Conservation (phyloP, 352 stramenopile species). For the Globisporangium canariense region DNA sequence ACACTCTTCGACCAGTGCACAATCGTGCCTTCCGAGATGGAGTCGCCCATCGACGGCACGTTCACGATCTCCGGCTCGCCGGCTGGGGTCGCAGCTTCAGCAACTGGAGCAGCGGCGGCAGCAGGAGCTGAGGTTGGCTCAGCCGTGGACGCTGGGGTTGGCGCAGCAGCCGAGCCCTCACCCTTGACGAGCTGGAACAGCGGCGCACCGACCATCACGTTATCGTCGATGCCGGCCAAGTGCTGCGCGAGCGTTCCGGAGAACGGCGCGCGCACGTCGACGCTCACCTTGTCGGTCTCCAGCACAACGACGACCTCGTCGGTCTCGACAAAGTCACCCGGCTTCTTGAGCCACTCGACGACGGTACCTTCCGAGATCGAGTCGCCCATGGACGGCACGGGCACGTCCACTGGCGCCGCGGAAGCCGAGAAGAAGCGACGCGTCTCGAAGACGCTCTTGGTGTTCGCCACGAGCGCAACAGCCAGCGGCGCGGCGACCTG, state of each 20-base stretch:
- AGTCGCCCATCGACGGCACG: slow-evolving; percentile 91
- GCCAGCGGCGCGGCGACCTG: background rate
- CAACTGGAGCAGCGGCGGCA: slow-evolving; percentile 7
- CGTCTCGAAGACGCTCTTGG: slow-evolving; percentile 16
- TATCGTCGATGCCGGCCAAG: slow-evolving; percentile 91
- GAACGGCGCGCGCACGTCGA: slow-evolving; percentile 90
- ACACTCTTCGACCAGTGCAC: slow-evolving; percentile 92
- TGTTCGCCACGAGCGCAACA: background rate
- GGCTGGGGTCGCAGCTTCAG: background rate
- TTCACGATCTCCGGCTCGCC: slow-evolving; percentile 53
- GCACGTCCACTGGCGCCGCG: slow-evolving; percentile 42
- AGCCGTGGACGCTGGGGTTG: background rate
- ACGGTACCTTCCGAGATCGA: slow-evolving; percentile 98
- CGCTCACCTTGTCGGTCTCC: slow-evolving; percentile 98
- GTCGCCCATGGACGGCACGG: slow-evolving; percentile 91
- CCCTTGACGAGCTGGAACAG: slow-evolving; percentile 82
- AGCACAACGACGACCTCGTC: slow-evolving; percentile 98
- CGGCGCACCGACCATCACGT: slow-evolving; percentile 92
- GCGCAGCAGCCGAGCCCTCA: slow-evolving; percentile 19
- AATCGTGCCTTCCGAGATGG: slow-evolving; percentile 97
- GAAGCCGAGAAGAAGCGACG: slow-evolving; percentile 37
- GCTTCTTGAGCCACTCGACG: slow-evolving; percentile 93
- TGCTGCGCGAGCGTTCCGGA: slow-evolving; percentile 92
- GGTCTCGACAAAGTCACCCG: slow-evolving; percentile 91
- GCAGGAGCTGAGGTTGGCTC: slow-evolving; percentile 14